Evolutionary conservation across 306 rosid genomes (phyloP).

Genomic region (Castanospermum australe): DNA sequence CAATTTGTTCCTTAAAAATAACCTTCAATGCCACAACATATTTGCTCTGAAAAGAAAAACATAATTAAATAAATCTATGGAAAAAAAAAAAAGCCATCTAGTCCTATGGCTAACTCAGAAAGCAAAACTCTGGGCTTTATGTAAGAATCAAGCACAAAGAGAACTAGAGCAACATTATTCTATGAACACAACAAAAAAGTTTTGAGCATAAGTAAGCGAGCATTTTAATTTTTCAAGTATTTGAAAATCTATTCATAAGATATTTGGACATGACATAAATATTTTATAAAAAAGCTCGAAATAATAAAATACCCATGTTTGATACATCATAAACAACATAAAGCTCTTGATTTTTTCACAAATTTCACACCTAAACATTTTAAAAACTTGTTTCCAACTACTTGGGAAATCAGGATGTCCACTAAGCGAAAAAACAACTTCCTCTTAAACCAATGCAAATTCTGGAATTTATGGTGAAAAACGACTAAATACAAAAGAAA

Average conservation of each 20-base stretch:
- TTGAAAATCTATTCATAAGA: neutral
- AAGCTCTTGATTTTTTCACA: neutral
- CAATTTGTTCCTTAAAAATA: slow-evolving; percentile 70
- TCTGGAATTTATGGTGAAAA: no score
- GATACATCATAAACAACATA: neutral
- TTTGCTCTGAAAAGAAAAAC: slow-evolving; percentile 52
- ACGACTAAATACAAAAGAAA: no score
- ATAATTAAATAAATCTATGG: neutral
- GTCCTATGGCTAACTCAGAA: neutral
- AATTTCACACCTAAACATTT: neutral
- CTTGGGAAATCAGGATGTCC: no score
- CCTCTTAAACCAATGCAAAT: no score
- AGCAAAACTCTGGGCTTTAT: neutral
- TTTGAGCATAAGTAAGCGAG: no score
- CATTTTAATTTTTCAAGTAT: no score
- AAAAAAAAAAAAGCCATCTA: neutral
- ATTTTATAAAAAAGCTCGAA: no score
- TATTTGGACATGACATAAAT: no score
- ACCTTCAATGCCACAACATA: slow-evolving; percentile 77
- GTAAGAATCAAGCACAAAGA: neutral
- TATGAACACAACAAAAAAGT: no score
- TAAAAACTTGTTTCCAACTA: neutral
- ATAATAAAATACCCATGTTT: no score
- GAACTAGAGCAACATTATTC: no score
- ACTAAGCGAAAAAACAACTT: no score